These are phyloP conservation scores for Penicillium arizonense DNA, from an alignment of 495 filamentous ascomycete species.

Conservation along the genomic window DNA sequence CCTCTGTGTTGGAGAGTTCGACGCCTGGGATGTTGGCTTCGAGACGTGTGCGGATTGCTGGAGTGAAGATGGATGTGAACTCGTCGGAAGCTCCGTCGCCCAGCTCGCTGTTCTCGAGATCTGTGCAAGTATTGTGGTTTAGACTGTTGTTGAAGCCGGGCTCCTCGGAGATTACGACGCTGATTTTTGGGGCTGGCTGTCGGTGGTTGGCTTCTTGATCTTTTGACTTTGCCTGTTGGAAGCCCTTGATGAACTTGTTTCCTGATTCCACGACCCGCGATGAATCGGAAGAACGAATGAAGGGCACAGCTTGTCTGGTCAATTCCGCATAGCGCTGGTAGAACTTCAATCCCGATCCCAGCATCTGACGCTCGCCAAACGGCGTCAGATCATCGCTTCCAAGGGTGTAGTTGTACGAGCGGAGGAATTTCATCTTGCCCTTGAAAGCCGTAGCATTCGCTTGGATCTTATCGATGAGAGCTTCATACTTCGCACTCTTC, in stretches of 20 bases:
- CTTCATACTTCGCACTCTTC: slow-evolving; percentile 57
- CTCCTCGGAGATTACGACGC: slow-evolving; percentile 64
- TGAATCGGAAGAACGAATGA: slow-evolving; percentile 69
- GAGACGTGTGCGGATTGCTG: slow-evolving; percentile 60
- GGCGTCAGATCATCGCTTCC: slow-evolving; percentile 71
- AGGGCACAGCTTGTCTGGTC: slow-evolving; percentile 54
- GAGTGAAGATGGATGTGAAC: slow-evolving; percentile 58
- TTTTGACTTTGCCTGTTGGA: slow-evolving; percentile 53
- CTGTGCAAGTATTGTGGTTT: slow-evolving; percentile 64
- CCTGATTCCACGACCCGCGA: slow-evolving; percentile 73
- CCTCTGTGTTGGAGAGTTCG: slow-evolving; percentile 55
- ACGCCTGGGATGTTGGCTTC: slow-evolving; percentile 60
- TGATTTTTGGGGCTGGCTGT: slow-evolving; percentile 49
- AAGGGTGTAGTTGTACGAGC: slow-evolving; percentile 67
- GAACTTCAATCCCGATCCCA: slow-evolving; percentile 71
- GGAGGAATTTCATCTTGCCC: slow-evolving; percentile 61
- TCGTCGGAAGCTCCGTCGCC: slow-evolving; percentile 46
- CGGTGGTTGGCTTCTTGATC: slow-evolving; percentile 34
- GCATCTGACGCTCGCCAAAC: slow-evolving; percentile 71
- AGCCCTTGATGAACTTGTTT: slow-evolving; percentile 69
- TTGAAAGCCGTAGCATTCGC: slow-evolving; percentile 51
- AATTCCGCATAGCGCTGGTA: slow-evolving; percentile 67
- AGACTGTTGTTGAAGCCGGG: slow-evolving; percentile 72
- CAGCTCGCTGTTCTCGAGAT: slow-evolving; percentile 51
- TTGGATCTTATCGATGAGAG: slow-evolving; percentile 61